Percentiles rank a stretch among this genome's conserved stretches.
These are phyloP conservation scores for Aspergillus sp. DNA, from an alignment of 2,329 filamentous ascomycete species.

Conservation along the genomic window DNA sequence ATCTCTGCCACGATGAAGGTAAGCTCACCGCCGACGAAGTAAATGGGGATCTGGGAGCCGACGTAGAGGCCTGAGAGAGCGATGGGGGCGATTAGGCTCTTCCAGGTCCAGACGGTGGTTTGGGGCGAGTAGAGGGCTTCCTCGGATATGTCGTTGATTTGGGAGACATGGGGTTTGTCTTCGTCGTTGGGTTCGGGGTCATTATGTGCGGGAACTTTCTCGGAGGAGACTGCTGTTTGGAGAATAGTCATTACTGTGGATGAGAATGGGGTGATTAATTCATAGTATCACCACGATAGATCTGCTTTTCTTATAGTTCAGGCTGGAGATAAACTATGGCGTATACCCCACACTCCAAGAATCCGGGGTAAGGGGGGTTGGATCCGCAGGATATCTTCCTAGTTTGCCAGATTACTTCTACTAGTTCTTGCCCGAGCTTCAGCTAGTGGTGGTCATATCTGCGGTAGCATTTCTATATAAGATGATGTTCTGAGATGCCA, in stretches of 20 bases:
- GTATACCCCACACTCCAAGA: not conserved
- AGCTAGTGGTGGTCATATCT: no score
- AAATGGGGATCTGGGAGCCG: constrained; percentile 1
- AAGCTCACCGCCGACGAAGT: not conserved
- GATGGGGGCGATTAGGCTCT: not conserved
- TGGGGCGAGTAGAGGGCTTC: not conserved
- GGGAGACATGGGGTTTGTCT: not conserved
- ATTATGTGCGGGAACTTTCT: not conserved
- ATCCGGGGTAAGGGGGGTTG: not conserved
- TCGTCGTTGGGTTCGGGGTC: not conserved
- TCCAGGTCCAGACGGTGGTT: not conserved
- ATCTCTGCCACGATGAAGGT: not conserved
- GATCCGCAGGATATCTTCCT: not conserved
- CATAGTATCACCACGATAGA: not conserved
- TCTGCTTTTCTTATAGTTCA: not conserved
- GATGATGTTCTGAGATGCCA: not conserved
- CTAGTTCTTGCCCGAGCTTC: not conserved
- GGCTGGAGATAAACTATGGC: not conserved
- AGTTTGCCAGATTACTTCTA: not conserved
- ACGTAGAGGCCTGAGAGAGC: constrained; percentile 1
- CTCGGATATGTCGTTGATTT: not conserved
- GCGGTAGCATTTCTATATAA: not conserved
- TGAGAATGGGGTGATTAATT: not conserved
- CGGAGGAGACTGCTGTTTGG: not conserved
- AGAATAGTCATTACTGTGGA: not conserved